Base-by-base conservation (phyloP, 139 green algal species). In the Chlamydomonas incerta region DNA sequence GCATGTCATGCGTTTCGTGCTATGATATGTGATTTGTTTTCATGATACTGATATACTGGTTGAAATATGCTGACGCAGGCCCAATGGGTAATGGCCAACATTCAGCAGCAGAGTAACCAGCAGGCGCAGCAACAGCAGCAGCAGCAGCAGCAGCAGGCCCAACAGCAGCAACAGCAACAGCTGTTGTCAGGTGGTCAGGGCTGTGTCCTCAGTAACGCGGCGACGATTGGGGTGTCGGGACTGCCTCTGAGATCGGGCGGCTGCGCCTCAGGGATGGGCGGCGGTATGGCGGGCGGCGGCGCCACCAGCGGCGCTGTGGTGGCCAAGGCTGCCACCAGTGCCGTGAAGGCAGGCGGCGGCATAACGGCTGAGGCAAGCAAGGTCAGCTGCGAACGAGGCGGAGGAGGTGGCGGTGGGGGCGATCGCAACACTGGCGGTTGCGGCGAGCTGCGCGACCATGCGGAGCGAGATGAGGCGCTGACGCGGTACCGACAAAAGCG, bases 401-500 rank as follows among this genome's bases (percentile, higher is more conserved):
- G 67, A 15, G 33, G 34, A 3, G 34, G 34, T 17, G 33, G 33
- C 68, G 68, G 68, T 20, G 68, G 72, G 0, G 41, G 62, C 29
- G 58, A 60, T 0, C 58, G 35, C 3, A 35, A 47, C 46, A 15
- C 3, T 14, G 37, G 33, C 2, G 74, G 34, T 1, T 23, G 70
- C 23, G 23, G 57, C 11, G 33, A 55, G 18, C 41, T 8, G 46
- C 31, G 58, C 6, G 79, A 69, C 11, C 87, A 87, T 31, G 55
- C 71, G 31, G 76, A 91, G 75, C 72, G 88, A 1, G 79, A 72
- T 33, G 88, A 91, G 67, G 88, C 88, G 67, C 83, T 91, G n/a
- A 87, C 73, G 11, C 52, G 88, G 31, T 91, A 91, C 83, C 83
- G 83, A 33, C 83, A 87, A 66, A 91, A 91, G 79, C 83, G 88